Percentiles rank a stretch among this genome's conserved stretches.
These are phyloP conservation scores for Dendrobium catenatum DNA, from an alignment of 106 monocot species.

Conservation along the genomic window DNA sequence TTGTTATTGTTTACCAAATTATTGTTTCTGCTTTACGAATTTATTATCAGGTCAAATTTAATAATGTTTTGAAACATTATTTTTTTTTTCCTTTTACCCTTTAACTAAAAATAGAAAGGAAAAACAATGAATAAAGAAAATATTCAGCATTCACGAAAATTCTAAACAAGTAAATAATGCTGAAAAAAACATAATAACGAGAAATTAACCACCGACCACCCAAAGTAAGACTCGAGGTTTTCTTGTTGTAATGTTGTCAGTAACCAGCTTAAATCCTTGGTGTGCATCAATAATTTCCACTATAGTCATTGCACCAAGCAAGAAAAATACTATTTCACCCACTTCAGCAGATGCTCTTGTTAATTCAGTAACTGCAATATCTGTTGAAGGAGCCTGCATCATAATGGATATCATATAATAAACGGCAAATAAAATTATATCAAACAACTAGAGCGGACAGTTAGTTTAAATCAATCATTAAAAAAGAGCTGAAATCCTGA, in stretches of 20 bases:
- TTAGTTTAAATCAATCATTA: neutral
- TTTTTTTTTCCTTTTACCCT: neutral
- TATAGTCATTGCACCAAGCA: constrained; percentile 98
- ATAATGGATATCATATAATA: constrained; percentile 5
- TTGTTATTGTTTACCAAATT: too few species aligned
- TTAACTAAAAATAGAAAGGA: neutral
- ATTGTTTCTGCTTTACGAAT: neutral
- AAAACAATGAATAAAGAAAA: neutral
- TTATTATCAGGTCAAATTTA: neutral
- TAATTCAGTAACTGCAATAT: constrained; percentile 86
- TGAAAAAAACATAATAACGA: neutral
- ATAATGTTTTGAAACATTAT: neutral
- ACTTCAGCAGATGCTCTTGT: constrained; percentile 78
- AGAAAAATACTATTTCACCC: constrained; percentile 96
- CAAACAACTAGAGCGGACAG: neutral
- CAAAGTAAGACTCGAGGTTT: constrained; percentile 84
- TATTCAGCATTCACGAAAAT: neutral
- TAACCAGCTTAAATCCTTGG: constrained; percentile 98
- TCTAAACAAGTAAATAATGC: neutral
- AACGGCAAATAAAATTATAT: constrained; percentile 6
- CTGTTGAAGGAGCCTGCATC: constrained; percentile 88
- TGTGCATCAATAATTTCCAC: constrained; percentile 98
- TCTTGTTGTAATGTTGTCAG: constrained; percentile 92
- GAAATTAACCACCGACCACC: constrained; percentile 59
- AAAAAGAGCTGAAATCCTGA: neutral